Base-by-base conservation (phyloP, 495 filamentous ascomycete genomes). In the Aspergillus heteromorphus region DNA sequence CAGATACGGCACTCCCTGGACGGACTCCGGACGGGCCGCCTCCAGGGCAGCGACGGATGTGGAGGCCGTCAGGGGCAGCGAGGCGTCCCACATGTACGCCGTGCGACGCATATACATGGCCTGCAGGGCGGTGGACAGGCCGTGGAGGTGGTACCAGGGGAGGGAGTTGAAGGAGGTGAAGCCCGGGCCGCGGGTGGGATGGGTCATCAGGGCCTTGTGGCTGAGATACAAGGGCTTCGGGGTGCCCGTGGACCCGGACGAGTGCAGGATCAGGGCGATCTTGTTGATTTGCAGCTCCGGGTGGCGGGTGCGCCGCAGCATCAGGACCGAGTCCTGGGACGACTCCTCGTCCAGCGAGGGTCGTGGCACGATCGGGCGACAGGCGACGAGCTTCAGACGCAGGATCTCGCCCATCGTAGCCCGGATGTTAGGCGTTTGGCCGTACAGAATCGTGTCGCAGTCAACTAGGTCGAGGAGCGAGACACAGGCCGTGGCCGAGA, bases 1-100 rank as follows among this genome's bases (percentile, higher is more conserved):
- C n/a, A 73, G 65, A 51, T 84, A 85, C 1, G 81, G 80, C 2
- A 85, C 82, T 1, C 73, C 71, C 40, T 81, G 77, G 6, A 83
- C 68, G 1, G 76, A 73, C 38, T 83, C 75, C 0, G 77, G 73
- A 27, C 63, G 65, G 9, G 77, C 64, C 17, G 67, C 71, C 51
- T 77, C 67, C 29, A 84, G 58, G 16, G 74, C 79, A 13, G 71
- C 59, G 1, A 77, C 58, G n/a, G 82, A 61, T 8, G 68, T 71
- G 2, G 70, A 61, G 10, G 71, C 73, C 4, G 82, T 85, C n/a
- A 83, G 30, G 1, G 82, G 82, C 10, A 83, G 49, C n/a, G 74
- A 61, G 5, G 75, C 68, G 45, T 79, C 80, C 65, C 73, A 79
- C 60, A 84, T 67, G 40, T 70, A 75, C 0, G 75, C 70, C 1